Conservation (phyloP, 176 grass and related monocot species). For the Oryza coarctata region DNA sequence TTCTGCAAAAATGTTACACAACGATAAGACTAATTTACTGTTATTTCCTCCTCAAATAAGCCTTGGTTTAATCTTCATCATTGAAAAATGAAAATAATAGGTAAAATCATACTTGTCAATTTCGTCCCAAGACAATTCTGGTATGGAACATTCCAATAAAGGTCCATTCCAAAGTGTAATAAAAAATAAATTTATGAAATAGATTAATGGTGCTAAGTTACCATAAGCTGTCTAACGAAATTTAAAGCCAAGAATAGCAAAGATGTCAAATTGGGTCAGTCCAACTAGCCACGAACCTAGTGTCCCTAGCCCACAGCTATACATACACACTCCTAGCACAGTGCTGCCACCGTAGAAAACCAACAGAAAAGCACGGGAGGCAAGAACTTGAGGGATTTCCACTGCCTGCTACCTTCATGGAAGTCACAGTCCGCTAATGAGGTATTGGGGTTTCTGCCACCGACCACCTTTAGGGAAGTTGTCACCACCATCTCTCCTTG, state of each 20-base stretch:
- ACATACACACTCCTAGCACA: not conserved
- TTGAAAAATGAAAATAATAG: not conserved
- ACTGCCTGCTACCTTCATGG: not conserved
- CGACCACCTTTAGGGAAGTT: not conserved
- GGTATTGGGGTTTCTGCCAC: not conserved
- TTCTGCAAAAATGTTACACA: conserved; percentile 45
- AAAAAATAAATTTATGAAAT: not conserved
- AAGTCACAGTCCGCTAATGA: not conserved
- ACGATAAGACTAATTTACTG: conserved; percentile 10
- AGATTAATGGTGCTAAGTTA: not conserved
- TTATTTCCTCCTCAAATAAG: not conserved
- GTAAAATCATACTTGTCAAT: not conserved
- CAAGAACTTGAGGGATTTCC: not conserved
- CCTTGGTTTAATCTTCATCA: not conserved
- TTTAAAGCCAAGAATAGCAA: not conserved
- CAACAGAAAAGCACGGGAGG: not conserved
- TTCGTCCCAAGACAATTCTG: not conserved
- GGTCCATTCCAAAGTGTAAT: not conserved
- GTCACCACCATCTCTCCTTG: not conserved
- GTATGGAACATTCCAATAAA: no score
- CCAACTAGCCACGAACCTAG: not conserved
- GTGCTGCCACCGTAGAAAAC: not conserved
- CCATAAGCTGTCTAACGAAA: not conserved
- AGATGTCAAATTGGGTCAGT: not conserved
- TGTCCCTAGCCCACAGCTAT: not conserved